Evolutionary conservation across 345 rosid species (phyloP).

Genomic region (Schrenkiella parvula): DNA sequence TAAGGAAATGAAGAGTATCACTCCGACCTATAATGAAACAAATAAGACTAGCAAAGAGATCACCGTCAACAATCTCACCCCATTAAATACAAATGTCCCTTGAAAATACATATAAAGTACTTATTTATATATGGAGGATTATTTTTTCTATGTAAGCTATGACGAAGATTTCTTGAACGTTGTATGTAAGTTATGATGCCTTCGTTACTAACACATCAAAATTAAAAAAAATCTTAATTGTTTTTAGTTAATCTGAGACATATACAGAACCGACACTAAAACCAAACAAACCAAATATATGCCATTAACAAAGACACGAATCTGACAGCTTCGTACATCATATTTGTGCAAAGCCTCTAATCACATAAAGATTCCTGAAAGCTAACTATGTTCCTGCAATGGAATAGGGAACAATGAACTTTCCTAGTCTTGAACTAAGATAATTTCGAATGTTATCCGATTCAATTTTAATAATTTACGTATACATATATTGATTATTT

Average conservation of each 20-base stretch:
- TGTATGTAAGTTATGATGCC: neutral
- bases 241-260: neutral
- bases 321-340: too few relatives aligned
- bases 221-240: neutral
- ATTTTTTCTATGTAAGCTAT: neutral
- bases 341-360: too few relatives aligned
- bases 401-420: too few relatives aligned
- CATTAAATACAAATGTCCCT: constrained; percentile 20
- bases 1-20: constrained; percentile 36
- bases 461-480: too few relatives aligned
- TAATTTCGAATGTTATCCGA: too few relatives aligned
- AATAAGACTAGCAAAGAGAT: constrained; percentile 27
- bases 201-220: neutral
- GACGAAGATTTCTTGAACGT: neutral
- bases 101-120: neutral
- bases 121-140: neutral
- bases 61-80: constrained; percentile 2
- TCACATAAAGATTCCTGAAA: too few relatives aligned
- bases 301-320: too few relatives aligned
- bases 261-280: too few relatives aligned
- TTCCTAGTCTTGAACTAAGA: too few relatives aligned
- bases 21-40: constrained; percentile 6
- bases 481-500: too few relatives aligned
- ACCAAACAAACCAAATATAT: too few relatives aligned
- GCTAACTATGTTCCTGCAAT: too few relatives aligned